Evolutionary conservation across 192 early-diverging fungal genomes (phyloP), one percentile per base, ranked within the genome.

Genomic region (Backusella tuberculispora): DNA sequence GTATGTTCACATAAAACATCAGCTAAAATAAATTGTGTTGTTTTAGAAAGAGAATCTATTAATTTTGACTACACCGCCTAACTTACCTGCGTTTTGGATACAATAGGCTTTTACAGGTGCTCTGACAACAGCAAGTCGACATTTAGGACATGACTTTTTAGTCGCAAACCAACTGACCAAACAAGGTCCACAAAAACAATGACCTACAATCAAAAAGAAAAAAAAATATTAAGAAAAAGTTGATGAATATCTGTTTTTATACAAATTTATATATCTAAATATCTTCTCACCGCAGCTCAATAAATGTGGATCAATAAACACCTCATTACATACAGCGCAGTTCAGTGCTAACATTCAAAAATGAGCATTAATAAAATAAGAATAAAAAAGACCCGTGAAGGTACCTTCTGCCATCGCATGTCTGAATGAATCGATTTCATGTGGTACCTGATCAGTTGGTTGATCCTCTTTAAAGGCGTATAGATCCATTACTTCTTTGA

Each of bases 101-200:
- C 53, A 60, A 60, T 26, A 60, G 53, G 24, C 53, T 60, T 26
- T 60, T 3, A 9, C 13, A 5, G 53, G 53, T 9, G 4, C n/a
- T 60, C 26, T 60, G 24, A 60, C 53, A 60, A 60, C 53, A 10
- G 53, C 53, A 24, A 60, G 53, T 60, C 53, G 53, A 60, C 53
- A 60, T 26, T 60, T 60, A 21, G 53, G 53, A 60, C 53, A 60
- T 4, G 53, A 60, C 21, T 60, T 60, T 26, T 60, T 60, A 60
- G 53, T 60, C 26, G 21, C 26, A 60, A 60, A 60, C 53, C 53
- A 60, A 26, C 4, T 60, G 26, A 60, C 21, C 53, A 60, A 26
- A 12, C 53, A 60, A 1, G 53, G 53, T 26, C 53, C 53, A 10
- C 53, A 60, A 60, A 60, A 60, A 13, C 53, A 60, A 13, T 60